These are phyloP conservation scores for Cichorium intybus DNA, from an alignment of 140 eudicot genomes.

Conservation along the genomic window DNA sequence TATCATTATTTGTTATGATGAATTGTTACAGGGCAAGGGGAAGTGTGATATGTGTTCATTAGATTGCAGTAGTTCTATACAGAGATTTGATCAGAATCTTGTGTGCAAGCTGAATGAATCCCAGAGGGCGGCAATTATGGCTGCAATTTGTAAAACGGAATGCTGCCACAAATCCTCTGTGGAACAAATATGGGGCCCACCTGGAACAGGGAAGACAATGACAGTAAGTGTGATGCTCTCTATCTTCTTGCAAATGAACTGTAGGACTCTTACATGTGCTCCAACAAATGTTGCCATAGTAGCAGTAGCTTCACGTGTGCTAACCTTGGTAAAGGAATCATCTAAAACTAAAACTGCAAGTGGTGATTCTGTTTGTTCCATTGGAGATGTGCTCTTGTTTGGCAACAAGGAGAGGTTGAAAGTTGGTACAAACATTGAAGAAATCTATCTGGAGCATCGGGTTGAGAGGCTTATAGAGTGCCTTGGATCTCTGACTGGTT, in stretches of 20 bases:
- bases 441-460: constrained; percentile 52
- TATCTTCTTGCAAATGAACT: constrained; percentile 29
- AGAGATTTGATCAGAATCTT: background rate
- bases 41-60: constrained; percentile 25
- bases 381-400: constrained; percentile 54
- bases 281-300: constrained; percentile 59
- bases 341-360: too few species aligned
- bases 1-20: background rate
- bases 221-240: constrained; percentile 40
- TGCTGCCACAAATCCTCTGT: constrained; percentile 41
- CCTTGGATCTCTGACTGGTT: constrained; percentile 46
- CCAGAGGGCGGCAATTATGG: constrained; percentile 35
- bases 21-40: background rate
- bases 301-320: constrained; percentile 29
- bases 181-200: constrained; percentile 74
- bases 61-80: background rate
- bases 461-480: constrained; percentile 50
- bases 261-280: constrained; percentile 58
- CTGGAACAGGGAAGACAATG: constrained; percentile 70
- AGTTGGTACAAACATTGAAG: constrained; percentile 38
- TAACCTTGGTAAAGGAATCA: constrained; percentile 28
- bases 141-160: constrained; percentile 21
- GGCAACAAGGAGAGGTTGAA: constrained; percentile 56
- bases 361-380: constrained; percentile 10
- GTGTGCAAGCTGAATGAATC: constrained; percentile 37